Percentiles rank a stretch among this genome's conserved stretches.
These are phyloP conservation scores for Geotrichum carabidarum DNA, from an alignment of 1,139 yeast genomes.

Conservation along the genomic window DNA sequence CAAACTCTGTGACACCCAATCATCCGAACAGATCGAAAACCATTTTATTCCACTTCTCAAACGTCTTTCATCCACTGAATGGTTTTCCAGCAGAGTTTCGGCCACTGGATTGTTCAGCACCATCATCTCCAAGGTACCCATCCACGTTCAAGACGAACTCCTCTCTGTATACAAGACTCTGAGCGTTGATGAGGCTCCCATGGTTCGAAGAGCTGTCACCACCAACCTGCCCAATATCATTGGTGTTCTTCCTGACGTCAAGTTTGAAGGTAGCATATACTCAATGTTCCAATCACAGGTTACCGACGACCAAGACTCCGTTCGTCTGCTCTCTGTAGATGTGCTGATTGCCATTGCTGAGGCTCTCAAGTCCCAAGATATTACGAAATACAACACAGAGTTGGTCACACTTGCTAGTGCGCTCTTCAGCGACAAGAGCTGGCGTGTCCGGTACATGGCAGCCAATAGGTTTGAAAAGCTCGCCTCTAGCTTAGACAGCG, in stretches of 20 bases:
- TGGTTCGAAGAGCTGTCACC: slow-evolving; percentile 96
- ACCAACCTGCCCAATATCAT: slow-evolving; percentile 70
- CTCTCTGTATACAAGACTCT: slow-evolving; percentile 64
- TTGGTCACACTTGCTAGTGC: slow-evolving; percentile 46
- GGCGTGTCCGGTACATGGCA: slow-evolving; percentile 98
- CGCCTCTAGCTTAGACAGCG: slow-evolving; percentile 58
- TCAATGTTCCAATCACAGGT: slow-evolving; percentile 78
- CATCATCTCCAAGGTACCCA: slow-evolving; percentile 58
- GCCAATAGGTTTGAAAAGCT: slow-evolving; percentile 83
- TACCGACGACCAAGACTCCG: slow-evolving; percentile 90
- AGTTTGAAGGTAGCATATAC: slow-evolving; percentile 44
- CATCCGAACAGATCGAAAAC: slow-evolving; percentile 60
- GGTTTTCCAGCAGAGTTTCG: slow-evolving; percentile 93
- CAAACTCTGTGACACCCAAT: slow-evolving; percentile 58
- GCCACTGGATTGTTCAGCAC: slow-evolving; percentile 83
- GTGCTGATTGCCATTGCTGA: slow-evolving; percentile 57
- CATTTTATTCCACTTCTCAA: slow-evolving; percentile 72
- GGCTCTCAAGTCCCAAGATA: slow-evolving; percentile 31
- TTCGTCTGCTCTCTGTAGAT: slow-evolving; percentile 83
- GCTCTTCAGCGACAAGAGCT: slow-evolving; percentile 81
- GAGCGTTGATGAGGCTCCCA: slow-evolving; percentile 89
- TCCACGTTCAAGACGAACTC: slow-evolving; percentile 45
- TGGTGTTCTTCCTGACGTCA: slow-evolving; percentile 46
- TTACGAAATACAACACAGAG: slow-evolving; percentile 31
- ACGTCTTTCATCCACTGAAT: slow-evolving; percentile 76